A percentile compares a stretch with the other conserved stretches of the same genome.
These are phyloP conservation scores for Crithidia thermophila DNA, from an alignment of 208 protist genomes.

Conservation along the genomic window DNA sequence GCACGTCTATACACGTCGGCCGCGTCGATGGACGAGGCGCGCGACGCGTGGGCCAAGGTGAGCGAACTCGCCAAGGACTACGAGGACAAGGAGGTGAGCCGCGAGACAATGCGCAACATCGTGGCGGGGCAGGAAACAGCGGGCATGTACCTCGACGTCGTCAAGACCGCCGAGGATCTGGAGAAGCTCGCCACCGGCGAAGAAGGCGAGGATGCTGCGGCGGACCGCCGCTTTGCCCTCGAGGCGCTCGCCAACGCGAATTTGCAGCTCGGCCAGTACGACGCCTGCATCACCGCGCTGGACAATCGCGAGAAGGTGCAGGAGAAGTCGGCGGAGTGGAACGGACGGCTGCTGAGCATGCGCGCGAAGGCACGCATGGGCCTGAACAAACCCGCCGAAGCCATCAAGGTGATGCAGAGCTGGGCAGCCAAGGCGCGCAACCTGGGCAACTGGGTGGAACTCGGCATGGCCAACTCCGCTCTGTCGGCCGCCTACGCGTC, in stretches of 20 bases:
- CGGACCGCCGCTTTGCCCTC: slow-evolving; percentile 78
- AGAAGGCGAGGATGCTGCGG: slow-evolving; percentile 70
- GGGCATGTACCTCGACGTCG: slow-evolving; percentile 67
- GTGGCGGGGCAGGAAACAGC: slow-evolving; percentile 66
- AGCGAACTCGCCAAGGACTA: slow-evolving; percentile 82
- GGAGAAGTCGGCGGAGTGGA: slow-evolving; percentile 75
- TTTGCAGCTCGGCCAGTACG: slow-evolving; percentile 82
- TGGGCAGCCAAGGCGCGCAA: slow-evolving; percentile 79
- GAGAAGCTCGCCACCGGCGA: slow-evolving; percentile 54
- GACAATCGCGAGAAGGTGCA: slow-evolving; percentile 85
- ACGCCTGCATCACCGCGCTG: slow-evolving; percentile 68
- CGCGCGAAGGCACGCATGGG: slow-evolving; percentile 78
- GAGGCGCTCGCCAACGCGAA: slow-evolving; percentile 83
- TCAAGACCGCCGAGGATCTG: slow-evolving; percentile 77
- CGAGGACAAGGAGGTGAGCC: slow-evolving; percentile 81
- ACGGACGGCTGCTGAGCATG: slow-evolving; percentile 62
- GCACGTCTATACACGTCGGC: slow-evolving; percentile 74
- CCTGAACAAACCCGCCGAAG: slow-evolving; percentile 54
- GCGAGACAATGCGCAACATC: slow-evolving; percentile 89
- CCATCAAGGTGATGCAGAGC: slow-evolving; percentile 76
- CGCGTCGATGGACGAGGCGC: slow-evolving; percentile 49
- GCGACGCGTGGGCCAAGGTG: slow-evolving; percentile 75
- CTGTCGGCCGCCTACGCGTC: slow-evolving; percentile 70
- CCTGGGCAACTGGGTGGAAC: slow-evolving; percentile 59
- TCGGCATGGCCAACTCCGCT: slow-evolving; percentile 66